Evolutionary conservation across 768 basidiomycete genomes (phyloP), one percentile per base, ranked within the genome.

Genomic region (Macrocybe gigantea): DNA sequence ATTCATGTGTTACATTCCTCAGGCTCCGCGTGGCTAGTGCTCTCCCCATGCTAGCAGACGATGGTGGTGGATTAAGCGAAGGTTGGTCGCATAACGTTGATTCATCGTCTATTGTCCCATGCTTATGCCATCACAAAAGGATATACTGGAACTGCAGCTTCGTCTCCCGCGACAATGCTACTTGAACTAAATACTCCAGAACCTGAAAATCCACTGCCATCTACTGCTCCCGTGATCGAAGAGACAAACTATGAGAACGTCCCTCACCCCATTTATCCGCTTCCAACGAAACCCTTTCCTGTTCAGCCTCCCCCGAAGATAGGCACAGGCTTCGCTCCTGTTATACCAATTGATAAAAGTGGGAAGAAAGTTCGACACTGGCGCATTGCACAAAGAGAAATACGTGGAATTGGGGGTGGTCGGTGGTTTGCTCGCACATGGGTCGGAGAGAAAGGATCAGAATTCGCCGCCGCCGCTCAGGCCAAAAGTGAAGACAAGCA

Each of bases 361-460:
- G 71, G 71, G 12, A 76, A 72, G 42, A 79, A 79, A 55, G 78
- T 78, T 22, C 78, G 88, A 31, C 81, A 77, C 49, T 91, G 88
- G 88, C 78, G 85, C 35, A 59, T 75, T 37, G 87, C 85, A 6
- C 76, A 83, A 48, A 79, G 88, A 37, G 88, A 90, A 65, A 79
- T 91, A 44, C 74, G 86, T 34, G 88, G 88, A 6, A 88, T 91
- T 44, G 88, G 83, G 13, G 88, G 88, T 9, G 88, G 88, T 1
- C 79, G 88, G 36, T 91, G 88, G 88, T 83, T 89, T 54, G 68
- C 80, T 5, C 77, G 75, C 32, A 67, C 84, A n/a, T 91, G 87
- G 87, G 85, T 88, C n/a, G 88, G 88, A 15, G 83, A 82, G 51
- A 88, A 86, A 62, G 85, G 88, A 44, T 88, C 85, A 7, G 77